phyloP scores from a whole-genome alignment of 2,329 filamentous ascomycete species.

The Phialophora chinensis region DNA sequence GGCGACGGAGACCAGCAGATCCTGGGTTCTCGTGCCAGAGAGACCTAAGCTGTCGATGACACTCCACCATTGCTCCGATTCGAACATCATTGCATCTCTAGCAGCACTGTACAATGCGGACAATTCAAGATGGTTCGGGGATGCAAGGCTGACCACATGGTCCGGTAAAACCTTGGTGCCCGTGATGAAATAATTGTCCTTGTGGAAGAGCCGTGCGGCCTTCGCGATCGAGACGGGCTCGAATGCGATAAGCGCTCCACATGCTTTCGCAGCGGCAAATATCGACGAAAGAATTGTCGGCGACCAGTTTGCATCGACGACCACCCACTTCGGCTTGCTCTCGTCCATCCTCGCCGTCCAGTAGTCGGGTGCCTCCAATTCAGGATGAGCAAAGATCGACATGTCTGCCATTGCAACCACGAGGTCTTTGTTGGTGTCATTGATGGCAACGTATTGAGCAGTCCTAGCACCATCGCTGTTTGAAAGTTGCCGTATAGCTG shows the following conservation, averaged over 20 bases:
- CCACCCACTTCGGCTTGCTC: constrained; percentile 73
- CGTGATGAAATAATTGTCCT: constrained; percentile 42
- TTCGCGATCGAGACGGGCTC: constrained; percentile 90
- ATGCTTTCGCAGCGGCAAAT: constrained; percentile 65
- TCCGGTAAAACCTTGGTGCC: constrained; percentile 60
- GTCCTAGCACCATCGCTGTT: constrained; percentile 66
- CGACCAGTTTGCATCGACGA: constrained; percentile 88
- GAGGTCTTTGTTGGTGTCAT: constrained; percentile 80
- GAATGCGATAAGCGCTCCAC: constrained; percentile 70
- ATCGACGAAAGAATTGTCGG: constrained; percentile 69
- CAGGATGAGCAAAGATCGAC: constrained; percentile 70
- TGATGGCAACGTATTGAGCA: constrained; percentile 89
- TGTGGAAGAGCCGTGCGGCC: constrained; percentile 69
- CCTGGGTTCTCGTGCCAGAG: constrained; percentile 69
- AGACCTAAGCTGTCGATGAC: constrained; percentile 81
- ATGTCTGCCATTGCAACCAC: constrained; percentile 97
- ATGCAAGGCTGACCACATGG: constrained; percentile 73
- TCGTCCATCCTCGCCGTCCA: constrained; percentile 67
- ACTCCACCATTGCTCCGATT: constrained; percentile 74
- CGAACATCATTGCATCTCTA: constrained; percentile 69
- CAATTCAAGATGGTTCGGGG: constrained; percentile 85
- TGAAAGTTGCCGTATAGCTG: constrained; percentile 65
- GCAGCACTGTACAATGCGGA: constrained; percentile 77
- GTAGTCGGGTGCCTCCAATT: constrained; percentile 55
- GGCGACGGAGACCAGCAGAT: constrained; percentile 73